A percentile compares a stretch with the other conserved stretches of the same genome.
Evolutionary conservation across 2,329 filamentous ascomycete species (phyloP).

Genomic region (Calonectria crousiana): DNA sequence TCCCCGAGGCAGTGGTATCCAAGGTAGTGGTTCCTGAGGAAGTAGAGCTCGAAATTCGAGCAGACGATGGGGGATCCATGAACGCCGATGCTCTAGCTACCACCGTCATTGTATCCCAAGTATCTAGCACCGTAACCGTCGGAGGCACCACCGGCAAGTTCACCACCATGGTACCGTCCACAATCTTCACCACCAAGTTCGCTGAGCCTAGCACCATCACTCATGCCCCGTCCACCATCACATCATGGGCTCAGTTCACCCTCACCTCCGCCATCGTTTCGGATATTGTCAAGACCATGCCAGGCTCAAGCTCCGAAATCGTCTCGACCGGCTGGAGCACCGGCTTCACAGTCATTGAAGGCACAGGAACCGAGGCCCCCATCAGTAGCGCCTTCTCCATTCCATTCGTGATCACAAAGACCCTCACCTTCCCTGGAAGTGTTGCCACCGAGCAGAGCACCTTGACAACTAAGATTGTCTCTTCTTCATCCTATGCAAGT

Average conservation of each 20-base stretch:
- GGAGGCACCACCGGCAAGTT: slow-evolving; percentile 11
- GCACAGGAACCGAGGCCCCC: background rate
- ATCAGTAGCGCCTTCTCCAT: background rate
- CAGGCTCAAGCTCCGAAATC: background rate
- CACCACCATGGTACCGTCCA: slow-evolving; percentile 26
- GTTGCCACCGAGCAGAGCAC: background rate
- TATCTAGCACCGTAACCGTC: slow-evolving; percentile 21
- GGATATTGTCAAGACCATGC: background rate
- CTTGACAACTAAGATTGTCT: background rate
- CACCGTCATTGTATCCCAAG: background rate
- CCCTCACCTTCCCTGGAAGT: slow-evolving; percentile 16
- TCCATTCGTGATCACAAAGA: slow-evolving; percentile 16
- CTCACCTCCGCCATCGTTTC: background rate
- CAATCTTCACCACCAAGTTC: slow-evolving; percentile 11
- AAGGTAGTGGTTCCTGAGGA: background rate
- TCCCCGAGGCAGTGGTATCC: background rate
- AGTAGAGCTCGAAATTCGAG: background rate
- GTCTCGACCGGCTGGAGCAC: background rate
- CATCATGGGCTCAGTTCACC: background rate
- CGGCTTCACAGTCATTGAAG: background rate
- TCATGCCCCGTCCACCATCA: background rate
- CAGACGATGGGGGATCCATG: background rate
- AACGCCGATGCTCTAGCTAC: background rate
- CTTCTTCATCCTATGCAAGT: background rate
- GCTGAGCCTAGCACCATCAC: background rate